Base-by-base conservation (phyloP, 768 basidiomycete genomes). In the Lepiota subincarnata region DNA sequence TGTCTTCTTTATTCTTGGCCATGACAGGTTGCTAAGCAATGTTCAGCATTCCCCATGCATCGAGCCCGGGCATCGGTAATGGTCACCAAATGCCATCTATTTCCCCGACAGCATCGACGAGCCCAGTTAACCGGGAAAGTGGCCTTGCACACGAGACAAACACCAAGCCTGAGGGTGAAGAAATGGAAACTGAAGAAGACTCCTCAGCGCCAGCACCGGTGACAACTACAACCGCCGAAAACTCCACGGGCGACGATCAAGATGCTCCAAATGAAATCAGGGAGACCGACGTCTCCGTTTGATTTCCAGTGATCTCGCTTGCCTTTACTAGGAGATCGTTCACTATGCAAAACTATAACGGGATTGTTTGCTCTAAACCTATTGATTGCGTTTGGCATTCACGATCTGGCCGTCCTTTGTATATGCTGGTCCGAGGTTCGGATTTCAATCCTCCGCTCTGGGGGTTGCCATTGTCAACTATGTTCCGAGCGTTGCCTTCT, bases 1-100 rank as follows among this genome's bases (percentile, higher is more conserved):
- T 74, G 18, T 11, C 48, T 37, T 46, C 48, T n/a, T 19, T 42
- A 39, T 49, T 36, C 24, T 56, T 36, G 52, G 36, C 24, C 43
- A 57, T 18, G 22, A 37, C 55, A 53, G 49, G 56, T 53, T 53
- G 38, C 60, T 60, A 44, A 64, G 47, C 38, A 43, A 52, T 55
- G n/a, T 65, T 31, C 10, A 95, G 92, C 66, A 94, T 96, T 64
- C 92, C 92, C 10, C 92, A 96, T 71, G 92, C 92, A 43, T 88
- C 89, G 19, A 85, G 84, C 31, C 84, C 89, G 6, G 64, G 66
- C 44, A 71, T 70, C 52, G 70, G 66, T 20, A 72, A 73, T 45
- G 77, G 77, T 40, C 79, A 83, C 58, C 79, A 81, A 49, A 70
- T 75, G 40, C 73, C 89, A 39, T 88, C 86, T 22, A 74, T 86